These are phyloP conservation scores for Schizothecium vesticola DNA, from an alignment of 495 filamentous ascomycete species.

Conservation along the genomic window DNA sequence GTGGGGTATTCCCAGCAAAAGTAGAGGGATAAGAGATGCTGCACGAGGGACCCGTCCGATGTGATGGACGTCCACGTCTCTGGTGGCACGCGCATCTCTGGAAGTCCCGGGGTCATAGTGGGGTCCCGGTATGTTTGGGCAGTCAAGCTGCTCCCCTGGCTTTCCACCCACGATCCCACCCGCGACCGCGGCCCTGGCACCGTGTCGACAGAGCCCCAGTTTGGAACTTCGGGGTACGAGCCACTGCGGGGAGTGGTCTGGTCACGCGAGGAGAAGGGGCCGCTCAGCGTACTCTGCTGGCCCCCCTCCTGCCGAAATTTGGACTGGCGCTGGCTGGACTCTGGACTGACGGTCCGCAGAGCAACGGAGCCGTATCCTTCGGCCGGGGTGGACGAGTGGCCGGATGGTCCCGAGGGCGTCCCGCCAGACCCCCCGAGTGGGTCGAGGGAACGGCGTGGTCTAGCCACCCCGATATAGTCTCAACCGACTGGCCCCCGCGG, in stretches of 20 bases:
- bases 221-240: conserved; percentile 35
- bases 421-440: neutral
- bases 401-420: conserved; percentile 1
- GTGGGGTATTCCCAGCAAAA: conserved; percentile 81
- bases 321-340: conserved; percentile 11
- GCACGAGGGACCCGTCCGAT: conserved; percentile 49
- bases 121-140: conserved; percentile 25
- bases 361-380: neutral
- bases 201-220: conserved; percentile 32
- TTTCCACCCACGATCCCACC: conserved; percentile 37
- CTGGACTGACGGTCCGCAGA: conserved; percentile 16
- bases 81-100: conserved; percentile 34
- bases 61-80: conserved; percentile 59
- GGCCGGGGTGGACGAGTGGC: neutral
- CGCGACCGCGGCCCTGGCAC: conserved; percentile 30
- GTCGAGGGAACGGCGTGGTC: conserved; percentile 21
- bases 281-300: conserved; percentile 35
- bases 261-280: conserved; percentile 37
- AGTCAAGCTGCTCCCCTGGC: conserved; percentile 17
- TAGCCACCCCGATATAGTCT: conserved; percentile 45
- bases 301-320: conserved; percentile 32
- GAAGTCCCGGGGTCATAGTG: conserved; percentile 30
- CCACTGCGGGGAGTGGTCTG: conserved; percentile 33
- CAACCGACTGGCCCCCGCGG: conserved; percentile 44
- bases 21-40: conserved; percentile 63